Conservation (phyloP, 2,329 filamentous ascomycete genomes). For the Cladosporium sp. region DNA sequence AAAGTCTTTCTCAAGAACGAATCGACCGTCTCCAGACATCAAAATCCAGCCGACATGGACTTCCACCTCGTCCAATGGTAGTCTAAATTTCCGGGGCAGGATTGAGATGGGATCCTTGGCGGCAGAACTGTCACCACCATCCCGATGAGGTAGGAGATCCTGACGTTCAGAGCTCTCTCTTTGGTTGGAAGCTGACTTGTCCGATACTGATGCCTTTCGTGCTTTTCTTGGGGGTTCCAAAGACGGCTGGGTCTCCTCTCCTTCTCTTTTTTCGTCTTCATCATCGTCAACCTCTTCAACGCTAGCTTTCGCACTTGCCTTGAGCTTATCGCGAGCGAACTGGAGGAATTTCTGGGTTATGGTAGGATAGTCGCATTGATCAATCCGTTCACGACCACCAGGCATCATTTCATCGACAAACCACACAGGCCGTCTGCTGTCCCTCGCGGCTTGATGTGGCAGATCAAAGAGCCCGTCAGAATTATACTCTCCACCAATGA, state of each 20-base stretch:
- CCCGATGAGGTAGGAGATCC: too few relatives aligned
- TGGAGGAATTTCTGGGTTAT: neutral
- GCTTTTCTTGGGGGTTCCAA: too few relatives aligned
- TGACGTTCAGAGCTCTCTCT: too few relatives aligned
- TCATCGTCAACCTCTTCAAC: neutral
- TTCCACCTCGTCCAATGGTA: neutral
- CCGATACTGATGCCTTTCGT: too few relatives aligned
- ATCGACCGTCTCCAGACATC: neutral
- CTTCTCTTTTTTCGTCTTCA: neutral
- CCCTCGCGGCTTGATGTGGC: too few relatives aligned
- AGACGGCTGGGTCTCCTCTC: too few relatives aligned
- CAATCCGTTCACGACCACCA: neutral
- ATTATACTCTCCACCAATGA: too few relatives aligned
- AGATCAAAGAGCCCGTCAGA: too few relatives aligned
- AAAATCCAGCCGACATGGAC: neutral
- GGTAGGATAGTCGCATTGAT: neutral
- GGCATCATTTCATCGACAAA: neutral
- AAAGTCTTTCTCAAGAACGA: neutral
- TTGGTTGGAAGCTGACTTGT: neutral
- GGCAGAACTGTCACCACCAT: too few relatives aligned
- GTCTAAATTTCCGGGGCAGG: too few relatives aligned
- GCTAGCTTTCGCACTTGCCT: neutral
- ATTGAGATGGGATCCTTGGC: too few relatives aligned
- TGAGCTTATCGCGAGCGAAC: too few relatives aligned
- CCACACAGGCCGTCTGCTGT: neutral